A percentile compares a stretch with the other conserved stretches of the same genome.
These are phyloP conservation scores for Spongiforma sp. DNA, from an alignment of 1,284 basidiomycete species.

Conservation along the genomic window DNA sequence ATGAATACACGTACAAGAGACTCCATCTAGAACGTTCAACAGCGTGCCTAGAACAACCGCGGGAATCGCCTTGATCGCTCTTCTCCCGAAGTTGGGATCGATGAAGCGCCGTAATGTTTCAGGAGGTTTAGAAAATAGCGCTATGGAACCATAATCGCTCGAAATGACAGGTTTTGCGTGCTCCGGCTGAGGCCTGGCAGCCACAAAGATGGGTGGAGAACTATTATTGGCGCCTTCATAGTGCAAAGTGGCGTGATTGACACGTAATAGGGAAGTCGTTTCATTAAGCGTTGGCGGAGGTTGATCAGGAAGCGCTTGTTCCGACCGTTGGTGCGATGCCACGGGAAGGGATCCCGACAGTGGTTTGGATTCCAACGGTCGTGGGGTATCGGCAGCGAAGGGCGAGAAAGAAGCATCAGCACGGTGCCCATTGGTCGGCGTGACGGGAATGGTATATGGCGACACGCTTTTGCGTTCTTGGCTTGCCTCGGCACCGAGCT, in stretches of 20 bases:
- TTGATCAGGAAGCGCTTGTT: constrained; percentile 1
- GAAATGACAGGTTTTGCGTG: constrained; percentile 10
- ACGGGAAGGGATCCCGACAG: background rate
- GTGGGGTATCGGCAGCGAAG: background rate
- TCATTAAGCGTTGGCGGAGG: constrained; percentile 17
- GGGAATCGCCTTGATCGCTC: constrained; percentile 63
- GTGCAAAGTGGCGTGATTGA: constrained; percentile 14
- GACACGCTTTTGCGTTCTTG: background rate
- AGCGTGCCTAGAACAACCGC: constrained; percentile 88
- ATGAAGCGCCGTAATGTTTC: constrained; percentile 14
- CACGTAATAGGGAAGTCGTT: constrained; percentile 25
- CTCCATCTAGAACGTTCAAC: constrained; percentile 93
- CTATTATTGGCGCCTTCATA: constrained; percentile 6
- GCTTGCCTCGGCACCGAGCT: background rate
- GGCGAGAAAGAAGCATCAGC: constrained; percentile 12
- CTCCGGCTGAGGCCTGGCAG: constrained; percentile 12
- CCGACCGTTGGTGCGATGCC: background rate
- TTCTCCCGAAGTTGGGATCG: constrained; percentile 34
- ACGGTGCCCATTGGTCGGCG: constrained; percentile 28
- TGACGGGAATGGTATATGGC: constrained; percentile 14
- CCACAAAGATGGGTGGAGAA: constrained; percentile 1
- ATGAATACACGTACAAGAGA: constrained; percentile 74
- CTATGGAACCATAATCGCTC: constrained; percentile 19
- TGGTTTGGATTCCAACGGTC: background rate
- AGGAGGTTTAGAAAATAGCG: constrained; percentile 12